Conservation (phyloP, 208 protist species). For the Leishmania guyanensis region DNA sequence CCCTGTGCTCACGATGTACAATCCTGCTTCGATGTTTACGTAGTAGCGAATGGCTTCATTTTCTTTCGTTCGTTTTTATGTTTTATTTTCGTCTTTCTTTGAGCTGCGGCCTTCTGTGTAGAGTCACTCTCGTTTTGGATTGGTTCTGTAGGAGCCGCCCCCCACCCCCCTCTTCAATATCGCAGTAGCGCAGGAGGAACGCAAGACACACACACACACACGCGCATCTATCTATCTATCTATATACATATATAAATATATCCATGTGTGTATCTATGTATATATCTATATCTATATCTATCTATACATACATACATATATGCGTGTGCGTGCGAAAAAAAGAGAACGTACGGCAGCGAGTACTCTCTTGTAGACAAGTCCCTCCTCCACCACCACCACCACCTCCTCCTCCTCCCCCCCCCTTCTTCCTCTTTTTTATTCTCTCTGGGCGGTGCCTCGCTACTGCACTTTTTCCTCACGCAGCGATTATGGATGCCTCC, state of each 20-base stretch:
- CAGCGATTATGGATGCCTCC: neutral
- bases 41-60: conserved; percentile 21
- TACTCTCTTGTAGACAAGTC: conserved; percentile 18
- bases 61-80: conserved; percentile 17
- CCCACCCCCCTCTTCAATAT: too few species aligned
- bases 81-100: neutral
- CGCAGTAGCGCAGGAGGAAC: too few species aligned
- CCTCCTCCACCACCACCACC: neutral
- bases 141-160: neutral
- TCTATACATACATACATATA: accelerated
- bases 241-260: too few species aligned
- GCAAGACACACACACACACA: too few species aligned
- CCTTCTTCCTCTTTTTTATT: neutral
- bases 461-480: too few species aligned
- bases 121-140: conserved; percentile 1
- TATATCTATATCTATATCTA: too few species aligned
- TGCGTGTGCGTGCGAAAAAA: too few species aligned
- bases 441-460: too few species aligned
- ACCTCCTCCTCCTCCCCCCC: neutral
- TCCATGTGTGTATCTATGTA: too few species aligned
- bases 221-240: too few species aligned
- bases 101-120: neutral
- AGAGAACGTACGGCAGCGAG: neutral
- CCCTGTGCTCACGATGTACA: neutral
- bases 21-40: neutral